These are phyloP conservation scores for Metschnikowia matae DNA, from an alignment of 805 yeast species.

Conservation along the genomic window DNA sequence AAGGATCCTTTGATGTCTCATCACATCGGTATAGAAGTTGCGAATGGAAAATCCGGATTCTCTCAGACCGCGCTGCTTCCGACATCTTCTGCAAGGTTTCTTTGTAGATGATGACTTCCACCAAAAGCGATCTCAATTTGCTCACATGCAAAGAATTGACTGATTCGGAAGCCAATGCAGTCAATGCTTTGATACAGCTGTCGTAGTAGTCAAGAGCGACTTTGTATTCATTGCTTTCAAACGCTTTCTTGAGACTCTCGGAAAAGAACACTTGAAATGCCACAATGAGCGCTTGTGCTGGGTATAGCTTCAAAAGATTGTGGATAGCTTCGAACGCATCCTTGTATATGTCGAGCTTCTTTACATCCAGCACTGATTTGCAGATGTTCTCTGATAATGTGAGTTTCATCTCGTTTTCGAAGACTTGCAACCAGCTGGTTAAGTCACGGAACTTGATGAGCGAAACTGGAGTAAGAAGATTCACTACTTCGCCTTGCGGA, in stretches of 20 bases:
- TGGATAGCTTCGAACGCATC: background rate
- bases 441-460: slow-evolving; percentile 40
- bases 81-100: slow-evolving; percentile 30
- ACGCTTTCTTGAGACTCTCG: slow-evolving; percentile 28
- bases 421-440: slow-evolving; percentile 56
- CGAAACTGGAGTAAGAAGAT: slow-evolving; percentile 41
- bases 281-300: slow-evolving; percentile 55
- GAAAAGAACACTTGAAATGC: slow-evolving; percentile 61
- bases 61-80: slow-evolving; percentile 9
- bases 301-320: slow-evolving; percentile 37
- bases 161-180: slow-evolving; percentile 18
- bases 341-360: background rate
- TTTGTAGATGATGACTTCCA: slow-evolving; percentile 62
- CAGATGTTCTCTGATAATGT: slow-evolving; percentile 41
- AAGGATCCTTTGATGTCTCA: slow-evolving; percentile 18
- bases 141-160: slow-evolving; percentile 28
- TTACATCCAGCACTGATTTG: slow-evolving; percentile 23
- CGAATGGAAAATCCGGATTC: slow-evolving; percentile 43
- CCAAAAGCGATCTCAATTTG: slow-evolving; percentile 56
- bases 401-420: slow-evolving; percentile 52
- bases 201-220: background rate
- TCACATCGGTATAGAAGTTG: slow-evolving; percentile 49
- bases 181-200: slow-evolving; percentile 22
- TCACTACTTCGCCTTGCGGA: slow-evolving; percentile 59
- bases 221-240: slow-evolving; percentile 7